A percentile compares a stretch with the other conserved stretches of the same genome.
Conservation (phyloP, 129 eudicot genomes). For the Mikania micrantha region DNA sequence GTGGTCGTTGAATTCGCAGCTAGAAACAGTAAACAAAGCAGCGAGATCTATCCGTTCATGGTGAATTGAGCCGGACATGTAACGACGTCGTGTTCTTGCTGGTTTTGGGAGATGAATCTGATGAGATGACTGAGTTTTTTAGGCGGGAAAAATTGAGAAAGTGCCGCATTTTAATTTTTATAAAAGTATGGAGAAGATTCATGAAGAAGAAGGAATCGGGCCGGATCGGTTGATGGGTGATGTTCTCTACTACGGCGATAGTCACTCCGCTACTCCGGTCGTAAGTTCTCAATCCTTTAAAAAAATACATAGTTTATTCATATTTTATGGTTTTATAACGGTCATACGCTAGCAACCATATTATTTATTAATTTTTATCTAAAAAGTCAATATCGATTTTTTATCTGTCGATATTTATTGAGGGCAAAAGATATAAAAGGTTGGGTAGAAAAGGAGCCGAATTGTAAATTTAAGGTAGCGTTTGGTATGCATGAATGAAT, state of each 20-base stretch:
- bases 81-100: slow-evolving; percentile 77
- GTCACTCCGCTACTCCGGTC: slow-evolving; percentile 75
- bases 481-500: too few relatives aligned
- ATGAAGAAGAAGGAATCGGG: slow-evolving; percentile 87
- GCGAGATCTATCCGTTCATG: slow-evolving; percentile 74
- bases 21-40: slow-evolving; percentile 38
- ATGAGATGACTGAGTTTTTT: slow-evolving; percentile 47
- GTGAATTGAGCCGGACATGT: slow-evolving; percentile 78
- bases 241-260: slow-evolving; percentile 87
- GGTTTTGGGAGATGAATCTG: slow-evolving; percentile 81
- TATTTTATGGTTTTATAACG: too few relatives aligned
- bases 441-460: too few relatives aligned
- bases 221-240: slow-evolving; percentile 82
- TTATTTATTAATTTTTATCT: too few relatives aligned
- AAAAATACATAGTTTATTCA: too few relatives aligned
- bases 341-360: too few relatives aligned
- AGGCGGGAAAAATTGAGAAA: slow-evolving; percentile 48
- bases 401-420: too few relatives aligned
- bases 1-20: slow-evolving; percentile 89
- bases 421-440: too few relatives aligned
- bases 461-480: too few relatives aligned
- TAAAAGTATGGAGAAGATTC: slow-evolving; percentile 75
- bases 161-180: slow-evolving; percentile 91
- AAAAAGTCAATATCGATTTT: too few relatives aligned
- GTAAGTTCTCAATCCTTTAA: slow-evolving; percentile 32